Evolutionary conservation across 78 protist genomes (phyloP).

Genomic region (Dictyostelium intermedium): DNA sequence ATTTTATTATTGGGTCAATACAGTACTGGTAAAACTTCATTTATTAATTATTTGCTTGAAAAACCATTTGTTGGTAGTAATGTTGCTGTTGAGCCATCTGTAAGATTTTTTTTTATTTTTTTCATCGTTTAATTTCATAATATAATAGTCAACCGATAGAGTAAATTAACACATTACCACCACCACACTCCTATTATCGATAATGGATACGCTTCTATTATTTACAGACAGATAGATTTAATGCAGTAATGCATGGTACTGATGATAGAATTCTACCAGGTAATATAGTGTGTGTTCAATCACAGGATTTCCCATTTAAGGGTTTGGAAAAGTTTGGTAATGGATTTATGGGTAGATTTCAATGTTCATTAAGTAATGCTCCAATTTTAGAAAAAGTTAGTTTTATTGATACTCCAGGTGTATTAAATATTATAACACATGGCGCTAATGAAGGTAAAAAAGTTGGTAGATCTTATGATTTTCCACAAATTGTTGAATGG

Average conservation of each 20-base stretch:
- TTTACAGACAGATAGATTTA: conserved; percentile 90
- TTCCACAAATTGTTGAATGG: conserved; percentile 86
- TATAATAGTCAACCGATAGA: too few species aligned
- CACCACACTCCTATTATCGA: too few species aligned
- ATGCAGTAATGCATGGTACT: conserved; percentile 91
- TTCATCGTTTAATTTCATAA: too few species aligned
- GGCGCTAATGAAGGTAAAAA: conserved; percentile 90
- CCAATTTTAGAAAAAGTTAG: conserved; percentile 80
- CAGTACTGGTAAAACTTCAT: conserved; percentile 85
- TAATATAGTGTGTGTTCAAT: conserved; percentile 82
- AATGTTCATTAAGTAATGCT: conserved; percentile 64
- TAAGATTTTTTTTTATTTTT: background rate
- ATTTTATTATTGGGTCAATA: conserved; percentile 91
- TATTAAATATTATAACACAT: conserved; percentile 42
- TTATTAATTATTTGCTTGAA: conserved; percentile 75
- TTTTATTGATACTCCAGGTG: conserved; percentile 96
- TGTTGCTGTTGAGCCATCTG: conserved; percentile 95
- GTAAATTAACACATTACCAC: too few species aligned
- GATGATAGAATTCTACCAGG: conserved; percentile 89
- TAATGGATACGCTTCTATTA: background rate
- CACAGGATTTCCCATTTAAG: conserved; percentile 86
- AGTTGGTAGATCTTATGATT: conserved; percentile 88
- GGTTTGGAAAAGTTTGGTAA: conserved; percentile 89
- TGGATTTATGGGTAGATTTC: conserved; percentile 70
- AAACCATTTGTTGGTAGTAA: conserved; percentile 53